Evolutionary conservation across 2,329 filamentous ascomycete genomes (phyloP), one percentile per base, ranked within the genome.

Genomic region (Cordyceps cateniannulata): DNA sequence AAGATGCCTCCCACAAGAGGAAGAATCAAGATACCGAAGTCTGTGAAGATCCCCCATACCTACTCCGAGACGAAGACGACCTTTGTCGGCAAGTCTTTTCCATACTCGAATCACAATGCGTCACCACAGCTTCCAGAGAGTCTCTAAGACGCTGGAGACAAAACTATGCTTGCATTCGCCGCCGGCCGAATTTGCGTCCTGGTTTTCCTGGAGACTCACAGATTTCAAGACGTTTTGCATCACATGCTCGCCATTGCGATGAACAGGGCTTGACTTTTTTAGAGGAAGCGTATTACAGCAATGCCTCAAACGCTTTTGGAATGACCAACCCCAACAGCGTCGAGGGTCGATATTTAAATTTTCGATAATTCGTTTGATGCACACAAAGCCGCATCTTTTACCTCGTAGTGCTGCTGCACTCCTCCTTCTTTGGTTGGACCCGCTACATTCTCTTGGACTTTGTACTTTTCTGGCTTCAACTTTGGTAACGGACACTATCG

Each of bases 91-190:
- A 78, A 32, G 73, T 81, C 0, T 82, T 85, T 57, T 52, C 65
- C 2, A 72, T 79, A 35, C 75, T 85, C 0, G 76, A 80, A 45
- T 67, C 71, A 0, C 68, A 78, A 16, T 85, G 83, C 62, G 66
- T 68, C 9, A 84, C 79, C 0, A 66, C 66, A 2, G 79, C 80
- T 53, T 81, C 83, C 1, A 75, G 71, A n/a, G 66, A 70, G 5
- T 76, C 82, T 35, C 69, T 85, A 2, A 72, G 72, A 32, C 65
- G 69, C 4, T 85, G 81, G 77, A 81, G 82, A 68, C 73, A 79
- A 62, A 64, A 63, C 3, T 85, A 80, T 65, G 81, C 81, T 29
- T 73, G 77, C 8, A 72, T 67, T 3, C 64, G 67, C 49, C 68
- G 71, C 10, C 72, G 74, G n/a, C 69, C 73, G 2, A 64, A 63